phyloP scores from a whole-genome alignment of 805 yeast genomes.

The Lipomyces lipofer region DNA sequence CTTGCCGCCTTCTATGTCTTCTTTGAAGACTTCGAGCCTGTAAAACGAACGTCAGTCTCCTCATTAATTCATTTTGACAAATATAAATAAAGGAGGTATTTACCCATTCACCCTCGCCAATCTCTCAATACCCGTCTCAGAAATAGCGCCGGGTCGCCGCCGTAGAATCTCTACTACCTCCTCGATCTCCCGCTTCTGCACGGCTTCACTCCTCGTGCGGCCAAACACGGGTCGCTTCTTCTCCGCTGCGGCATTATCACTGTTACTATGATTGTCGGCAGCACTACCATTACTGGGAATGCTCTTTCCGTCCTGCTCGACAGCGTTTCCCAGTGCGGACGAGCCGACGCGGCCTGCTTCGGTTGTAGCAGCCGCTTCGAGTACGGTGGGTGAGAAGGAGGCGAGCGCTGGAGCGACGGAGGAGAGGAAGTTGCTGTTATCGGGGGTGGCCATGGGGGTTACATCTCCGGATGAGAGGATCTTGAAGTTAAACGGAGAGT shows the following conservation, averaged over 20 bases:
- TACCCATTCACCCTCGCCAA: slow-evolving; percentile 38
- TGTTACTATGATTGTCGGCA: not conserved
- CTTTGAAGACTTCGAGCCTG: slow-evolving; percentile 44
- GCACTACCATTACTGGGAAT: not conserved
- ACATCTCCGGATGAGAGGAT: slow-evolving; percentile 20
- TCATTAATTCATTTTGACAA: slow-evolving; percentile 27
- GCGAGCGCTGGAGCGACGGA: slow-evolving; percentile 18
- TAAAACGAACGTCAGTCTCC: slow-evolving; percentile 6
- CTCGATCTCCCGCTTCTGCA: slow-evolving; percentile 16
- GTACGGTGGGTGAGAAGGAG: slow-evolving; percentile 12
- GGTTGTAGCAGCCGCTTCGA: not conserved
- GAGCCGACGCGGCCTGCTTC: not conserved
- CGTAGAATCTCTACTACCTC: slow-evolving; percentile 33
- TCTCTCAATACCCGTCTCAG: slow-evolving; percentile 40
- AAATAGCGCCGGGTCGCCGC: slow-evolving; percentile 40
- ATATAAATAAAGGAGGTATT: not conserved
- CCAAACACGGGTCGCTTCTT: slow-evolving; percentile 17
- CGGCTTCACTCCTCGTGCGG: slow-evolving; percentile 10
- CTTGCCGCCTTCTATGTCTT: slow-evolving; percentile 36
- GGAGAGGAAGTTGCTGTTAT: slow-evolving; percentile 12
- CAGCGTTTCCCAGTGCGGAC: not conserved
- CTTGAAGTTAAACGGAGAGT: slow-evolving; percentile 24
- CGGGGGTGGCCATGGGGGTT: slow-evolving; percentile 20
- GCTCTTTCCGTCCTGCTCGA: not conserved
- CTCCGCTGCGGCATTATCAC: not conserved